Percentiles rank a stretch among this genome's conserved stretches.
phyloP scores from a whole-genome alignment of 805 yeast species.

The Candida parachauliodes region DNA sequence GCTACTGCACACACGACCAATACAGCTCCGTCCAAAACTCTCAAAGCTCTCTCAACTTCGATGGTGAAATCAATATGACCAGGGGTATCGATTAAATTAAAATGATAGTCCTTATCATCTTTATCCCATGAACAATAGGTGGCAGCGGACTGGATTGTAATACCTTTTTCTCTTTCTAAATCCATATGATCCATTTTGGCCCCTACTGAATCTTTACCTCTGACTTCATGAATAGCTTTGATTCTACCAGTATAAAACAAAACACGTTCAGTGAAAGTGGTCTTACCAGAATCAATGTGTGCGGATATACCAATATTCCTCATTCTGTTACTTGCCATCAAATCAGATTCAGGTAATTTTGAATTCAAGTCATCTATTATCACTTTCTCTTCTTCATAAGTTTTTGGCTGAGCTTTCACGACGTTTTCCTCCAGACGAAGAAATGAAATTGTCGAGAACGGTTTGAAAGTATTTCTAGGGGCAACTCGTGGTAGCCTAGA shows the following conservation, averaged over 20 bases:
- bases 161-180: constrained; percentile 96
- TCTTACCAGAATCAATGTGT: constrained; percentile 96
- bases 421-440: constrained; percentile 1
- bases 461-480: constrained; percentile 10
- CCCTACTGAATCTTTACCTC: constrained; percentile 97
- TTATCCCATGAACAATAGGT: constrained; percentile 97
- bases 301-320: constrained; percentile 98
- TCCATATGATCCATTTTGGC: constrained; percentile 99
- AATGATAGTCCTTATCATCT: constrained; percentile 65
- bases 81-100: constrained; percentile 96
- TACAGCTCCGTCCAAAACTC: constrained; percentile 98
- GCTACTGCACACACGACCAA: constrained; percentile 97
- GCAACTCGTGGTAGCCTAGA: constrained; percentile 8
- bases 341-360: constrained; percentile 49
- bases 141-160: constrained; percentile 98
- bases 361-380: constrained; percentile 56
- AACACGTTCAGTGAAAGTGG: constrained; percentile 97
- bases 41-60: constrained; percentile 97
- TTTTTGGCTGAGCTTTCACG: constrained; percentile 23
- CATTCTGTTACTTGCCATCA: constrained; percentile 51
- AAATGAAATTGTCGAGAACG: constrained; percentile 6
- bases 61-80: constrained; percentile 99
- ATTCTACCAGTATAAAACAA: constrained; percentile 94
- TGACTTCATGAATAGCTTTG: constrained; percentile 92
- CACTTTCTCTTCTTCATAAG: constrained; percentile 73